These are phyloP conservation scores for Stagonosporopsis cucurbitacearum DNA, from an alignment of 2,329 filamentous ascomycete species.

Conservation along the genomic window DNA sequence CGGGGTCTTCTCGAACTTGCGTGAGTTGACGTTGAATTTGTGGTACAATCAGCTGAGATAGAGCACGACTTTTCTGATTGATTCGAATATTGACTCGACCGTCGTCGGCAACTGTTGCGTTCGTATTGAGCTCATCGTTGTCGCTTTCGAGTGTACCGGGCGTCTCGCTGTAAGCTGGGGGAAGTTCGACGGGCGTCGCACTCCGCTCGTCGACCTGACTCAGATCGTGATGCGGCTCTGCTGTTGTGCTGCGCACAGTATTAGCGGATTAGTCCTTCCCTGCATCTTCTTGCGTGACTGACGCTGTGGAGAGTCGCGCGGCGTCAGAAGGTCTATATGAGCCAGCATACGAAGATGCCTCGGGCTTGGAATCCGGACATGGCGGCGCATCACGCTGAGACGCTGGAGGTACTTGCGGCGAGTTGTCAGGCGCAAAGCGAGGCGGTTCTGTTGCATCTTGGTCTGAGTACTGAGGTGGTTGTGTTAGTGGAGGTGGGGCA, in stretches of 20 bases:
- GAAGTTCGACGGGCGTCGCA: slow-evolving; percentile 28
- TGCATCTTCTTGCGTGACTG: slow-evolving; percentile 2
- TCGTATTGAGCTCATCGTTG: slow-evolving; percentile 50
- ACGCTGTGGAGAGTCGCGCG: slow-evolving; percentile 21
- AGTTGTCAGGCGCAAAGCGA: slow-evolving; percentile 11
- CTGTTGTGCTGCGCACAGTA: slow-evolving; percentile 15
- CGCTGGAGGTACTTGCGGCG: slow-evolving; percentile 6
- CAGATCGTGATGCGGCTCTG: slow-evolving; percentile 23
- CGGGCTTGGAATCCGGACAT: slow-evolving; percentile 28
- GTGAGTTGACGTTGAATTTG: slow-evolving; percentile 48
- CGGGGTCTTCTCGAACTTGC: slow-evolving; percentile 57
- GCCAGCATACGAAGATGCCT: slow-evolving; percentile 36
- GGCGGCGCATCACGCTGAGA: slow-evolving; percentile 5
- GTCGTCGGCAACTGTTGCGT: slow-evolving; percentile 52
- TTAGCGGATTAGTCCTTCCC: slow-evolving; percentile 16
- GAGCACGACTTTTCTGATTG: slow-evolving; percentile 45
- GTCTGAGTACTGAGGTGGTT: slow-evolving; percentile 18
- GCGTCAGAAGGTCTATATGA: slow-evolving; percentile 36
- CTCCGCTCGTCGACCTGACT: slow-evolving; percentile 25
- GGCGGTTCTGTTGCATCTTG: slow-evolving; percentile 21
- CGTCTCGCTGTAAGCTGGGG: slow-evolving; percentile 51
- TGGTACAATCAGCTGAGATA: slow-evolving; percentile 48
- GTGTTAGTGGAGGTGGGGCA: slow-evolving; percentile 26
- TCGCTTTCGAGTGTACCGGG: slow-evolving; percentile 50
- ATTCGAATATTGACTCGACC: slow-evolving; percentile 52